phyloP scores from a whole-genome alignment of 495 filamentous ascomycete genomes.

The Extremus antarcticus region DNA sequence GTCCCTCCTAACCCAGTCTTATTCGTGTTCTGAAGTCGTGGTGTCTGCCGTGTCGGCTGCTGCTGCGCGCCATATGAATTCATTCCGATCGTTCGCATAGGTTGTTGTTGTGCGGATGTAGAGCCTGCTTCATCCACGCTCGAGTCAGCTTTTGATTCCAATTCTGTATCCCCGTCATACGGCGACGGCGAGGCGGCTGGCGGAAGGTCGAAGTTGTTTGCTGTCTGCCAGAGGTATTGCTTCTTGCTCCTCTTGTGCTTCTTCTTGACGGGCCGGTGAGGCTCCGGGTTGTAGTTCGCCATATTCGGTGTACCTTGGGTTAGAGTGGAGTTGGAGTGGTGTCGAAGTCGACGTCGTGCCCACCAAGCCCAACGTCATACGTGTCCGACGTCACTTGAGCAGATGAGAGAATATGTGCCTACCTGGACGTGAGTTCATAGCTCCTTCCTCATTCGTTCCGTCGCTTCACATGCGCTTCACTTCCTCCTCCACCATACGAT shows the following conservation, averaged over 20 bases:
- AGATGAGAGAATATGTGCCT: background rate
- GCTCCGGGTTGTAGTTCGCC: no score
- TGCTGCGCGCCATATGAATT: conserved; percentile 5
- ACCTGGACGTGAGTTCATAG: conserved; percentile 3
- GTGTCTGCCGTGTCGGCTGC: conserved; percentile 1
- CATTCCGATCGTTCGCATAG: conserved; percentile 6
- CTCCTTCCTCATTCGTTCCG: background rate
- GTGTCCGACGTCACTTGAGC: background rate
- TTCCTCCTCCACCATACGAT: background rate
- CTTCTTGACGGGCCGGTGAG: no score
- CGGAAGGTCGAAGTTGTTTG: background rate
- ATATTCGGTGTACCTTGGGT: no score
- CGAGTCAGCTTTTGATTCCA: background rate
- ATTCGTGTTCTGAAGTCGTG: conserved; percentile 9
- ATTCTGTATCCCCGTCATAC: background rate
- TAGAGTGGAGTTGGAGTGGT: background rate
- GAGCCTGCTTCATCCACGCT: background rate
- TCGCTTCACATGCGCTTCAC: background rate
- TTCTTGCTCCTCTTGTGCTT: background rate
- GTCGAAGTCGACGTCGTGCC: background rate
- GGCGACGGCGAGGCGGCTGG: background rate
- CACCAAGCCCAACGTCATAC: no score
- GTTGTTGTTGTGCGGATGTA: background rate
- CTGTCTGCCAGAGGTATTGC: background rate
- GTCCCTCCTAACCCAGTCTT: conserved; percentile 12